Percentiles rank a stretch among this genome's conserved stretches.
These are phyloP conservation scores for Oryza punctata DNA, from an alignment of 176 grass and related monocot genomes.

Conservation along the genomic window DNA sequence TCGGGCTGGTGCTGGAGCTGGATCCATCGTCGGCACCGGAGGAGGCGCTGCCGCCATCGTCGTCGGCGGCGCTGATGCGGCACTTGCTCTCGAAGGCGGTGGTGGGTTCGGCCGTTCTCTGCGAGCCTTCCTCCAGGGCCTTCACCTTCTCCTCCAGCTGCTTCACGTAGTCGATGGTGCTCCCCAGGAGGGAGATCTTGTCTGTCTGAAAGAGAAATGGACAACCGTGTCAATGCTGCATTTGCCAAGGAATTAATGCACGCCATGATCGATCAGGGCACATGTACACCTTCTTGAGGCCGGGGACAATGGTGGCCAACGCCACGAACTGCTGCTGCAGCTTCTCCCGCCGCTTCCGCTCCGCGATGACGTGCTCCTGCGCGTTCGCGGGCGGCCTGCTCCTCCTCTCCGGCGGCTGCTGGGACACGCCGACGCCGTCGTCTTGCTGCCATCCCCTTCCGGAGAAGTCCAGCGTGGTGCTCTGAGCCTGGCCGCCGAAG, in stretches of 20 bases:
- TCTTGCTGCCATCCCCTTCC: conserved; percentile 38
- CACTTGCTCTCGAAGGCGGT: conserved; percentile 49
- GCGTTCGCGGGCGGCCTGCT: conserved; percentile 39
- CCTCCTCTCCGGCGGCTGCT: conserved; percentile 42
- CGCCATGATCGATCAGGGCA: neutral
- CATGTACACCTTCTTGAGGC: conserved; percentile 59
- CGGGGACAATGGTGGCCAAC: conserved; percentile 61
- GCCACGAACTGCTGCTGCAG: conserved; percentile 69
- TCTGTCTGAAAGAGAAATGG: conserved; percentile 48
- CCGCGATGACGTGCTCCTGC: conserved; percentile 68
- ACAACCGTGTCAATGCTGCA: neutral
- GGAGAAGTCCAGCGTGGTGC: conserved; percentile 40
- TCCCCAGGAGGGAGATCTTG: conserved; percentile 66
- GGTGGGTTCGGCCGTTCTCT: conserved; percentile 33
- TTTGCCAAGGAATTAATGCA: neutral
- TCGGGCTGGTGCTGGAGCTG: conserved; percentile 16
- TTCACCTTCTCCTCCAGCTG: conserved; percentile 59
- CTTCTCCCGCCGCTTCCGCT: conserved; percentile 68
- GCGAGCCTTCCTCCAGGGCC: conserved; percentile 46
- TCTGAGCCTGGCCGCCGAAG: conserved; percentile 33
- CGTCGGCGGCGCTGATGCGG: conserved; percentile 24
- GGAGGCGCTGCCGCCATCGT: neutral
- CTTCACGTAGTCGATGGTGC: conserved; percentile 59
- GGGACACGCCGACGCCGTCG: conserved; percentile 33
- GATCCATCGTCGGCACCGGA: neutral